These are phyloP conservation scores for Fusarium verticillioides DNA, from an alignment of 2,329 filamentous ascomycete genomes.

Conservation along the genomic window DNA sequence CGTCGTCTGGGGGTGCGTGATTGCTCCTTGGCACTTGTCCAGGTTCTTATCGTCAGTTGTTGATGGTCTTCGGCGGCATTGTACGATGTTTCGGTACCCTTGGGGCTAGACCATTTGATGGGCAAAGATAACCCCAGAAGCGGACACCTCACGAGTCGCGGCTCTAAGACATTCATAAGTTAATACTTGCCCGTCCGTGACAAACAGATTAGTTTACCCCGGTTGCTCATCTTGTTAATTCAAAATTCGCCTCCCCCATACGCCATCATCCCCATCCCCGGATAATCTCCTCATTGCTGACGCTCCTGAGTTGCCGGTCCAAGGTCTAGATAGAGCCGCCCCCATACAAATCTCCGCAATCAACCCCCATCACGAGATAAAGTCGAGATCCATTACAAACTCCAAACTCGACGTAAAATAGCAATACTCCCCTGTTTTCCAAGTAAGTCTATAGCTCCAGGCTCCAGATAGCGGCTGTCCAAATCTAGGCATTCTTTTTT, in stretches of 20 bases:
- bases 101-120: conserved; percentile 34
- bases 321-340: conserved; percentile 13
- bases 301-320: conserved; percentile 24
- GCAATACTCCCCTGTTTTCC: not conserved
- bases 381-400: conserved; percentile 25
- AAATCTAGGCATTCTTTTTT: not conserved
- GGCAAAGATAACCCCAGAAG: conserved; percentile 25
- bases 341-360: conserved; percentile 33
- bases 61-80: conserved; percentile 1
- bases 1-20: conserved; percentile 25
- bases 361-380: conserved; percentile 37
- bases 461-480: conserved; percentile 10
- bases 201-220: conserved; percentile 13
- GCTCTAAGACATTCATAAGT: conserved; percentile 25
- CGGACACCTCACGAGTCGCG: conserved; percentile 14
- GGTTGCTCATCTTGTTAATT: conserved; percentile 4
- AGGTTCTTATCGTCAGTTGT: conserved; percentile 36
- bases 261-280: conserved; percentile 37
- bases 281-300: conserved; percentile 31
- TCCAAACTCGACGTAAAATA: conserved; percentile 7
- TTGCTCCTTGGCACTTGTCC: conserved; percentile 21
- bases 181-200: conserved; percentile 5
- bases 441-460: not conserved
- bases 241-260: conserved; percentile 33
- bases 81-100: conserved; percentile 14